These are phyloP conservation scores for Acanthamoeba divionensis DNA, from an alignment of 208 protist genomes.

Conservation along the genomic window DNA sequence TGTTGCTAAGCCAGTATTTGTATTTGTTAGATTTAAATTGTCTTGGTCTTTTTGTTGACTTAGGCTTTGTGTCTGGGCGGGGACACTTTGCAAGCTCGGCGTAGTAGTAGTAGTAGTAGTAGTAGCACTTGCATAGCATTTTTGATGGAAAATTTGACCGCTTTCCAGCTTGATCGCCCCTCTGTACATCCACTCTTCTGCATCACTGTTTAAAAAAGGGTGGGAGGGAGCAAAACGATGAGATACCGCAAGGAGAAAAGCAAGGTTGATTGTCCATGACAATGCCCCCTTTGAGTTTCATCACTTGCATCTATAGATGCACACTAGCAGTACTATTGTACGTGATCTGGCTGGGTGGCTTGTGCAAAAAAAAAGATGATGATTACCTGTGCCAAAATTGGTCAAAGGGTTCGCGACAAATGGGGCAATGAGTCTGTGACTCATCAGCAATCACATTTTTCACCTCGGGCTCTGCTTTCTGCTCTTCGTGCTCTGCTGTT, in stretches of 20 bases:
- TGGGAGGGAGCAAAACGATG: too few species aligned
- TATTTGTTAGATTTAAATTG: too few species aligned
- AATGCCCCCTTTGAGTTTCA: too few species aligned
- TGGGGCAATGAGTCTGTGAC: constrained; percentile 1
- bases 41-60: too few species aligned
- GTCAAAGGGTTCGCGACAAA: constrained; percentile 19
- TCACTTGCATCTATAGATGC: background rate
- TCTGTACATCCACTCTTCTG: constrained; percentile 41
- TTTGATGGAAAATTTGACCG: constrained; percentile 22
- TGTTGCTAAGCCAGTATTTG: too few species aligned
- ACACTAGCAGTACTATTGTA: background rate
- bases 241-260: too few species aligned
- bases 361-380: background rate
- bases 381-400: constrained; percentile 26
- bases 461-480: background rate
- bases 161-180: background rate
- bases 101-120: too few species aligned
- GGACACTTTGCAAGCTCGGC: too few species aligned
- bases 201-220: background rate
- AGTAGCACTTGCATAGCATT: constrained; percentile 37
- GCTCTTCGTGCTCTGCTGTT: background rate
- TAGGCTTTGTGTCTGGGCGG: too few species aligned
- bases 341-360: background rate
- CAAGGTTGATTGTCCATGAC: too few species aligned
- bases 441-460: constrained; percentile 27